A percentile compares a stretch with the other conserved stretches of the same genome.
These are phyloP conservation scores for Pelargonium cotyledonis DNA, from an alignment of 441 rosid species.

Conservation along the genomic window DNA sequence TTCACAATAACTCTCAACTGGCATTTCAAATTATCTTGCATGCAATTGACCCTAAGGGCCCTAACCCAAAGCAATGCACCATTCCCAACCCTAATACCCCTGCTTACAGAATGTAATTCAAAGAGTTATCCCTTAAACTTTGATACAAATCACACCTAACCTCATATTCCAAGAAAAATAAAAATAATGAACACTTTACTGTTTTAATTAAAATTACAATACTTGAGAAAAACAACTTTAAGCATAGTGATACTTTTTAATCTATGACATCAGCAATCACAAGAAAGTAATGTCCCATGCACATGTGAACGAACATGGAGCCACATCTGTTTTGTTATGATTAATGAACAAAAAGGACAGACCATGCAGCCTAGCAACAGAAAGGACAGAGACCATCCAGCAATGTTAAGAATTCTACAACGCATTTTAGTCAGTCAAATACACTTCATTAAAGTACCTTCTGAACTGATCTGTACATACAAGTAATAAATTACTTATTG, in stretches of 20 bases:
- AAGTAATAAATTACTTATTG: too few species aligned
- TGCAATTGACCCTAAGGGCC: not conserved
- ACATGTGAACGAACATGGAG: not conserved
- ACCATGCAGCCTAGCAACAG: not conserved
- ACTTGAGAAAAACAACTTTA: not conserved
- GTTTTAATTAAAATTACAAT: not conserved
- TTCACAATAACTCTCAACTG: not conserved
- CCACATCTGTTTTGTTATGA: not conserved
- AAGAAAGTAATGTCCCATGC: not conserved
- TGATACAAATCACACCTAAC: not conserved
- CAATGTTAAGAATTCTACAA: too few species aligned
- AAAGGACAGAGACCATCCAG: too few species aligned
- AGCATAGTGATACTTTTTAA: not conserved
- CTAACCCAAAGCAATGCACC: not conserved
- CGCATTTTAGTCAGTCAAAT: not conserved
- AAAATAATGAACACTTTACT: not conserved
- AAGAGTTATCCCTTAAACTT: not conserved
- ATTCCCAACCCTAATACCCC: not conserved
- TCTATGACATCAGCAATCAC: not conserved
- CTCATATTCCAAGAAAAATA: not conserved
- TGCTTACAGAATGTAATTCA: not conserved
- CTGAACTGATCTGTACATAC: too few species aligned
- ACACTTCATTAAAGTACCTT: too few species aligned
- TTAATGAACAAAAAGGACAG: not conserved
- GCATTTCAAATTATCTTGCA: not conserved